Conservation (phyloP, 2,329 filamentous ascomycete genomes). For the Hypoxylon sp. region DNA sequence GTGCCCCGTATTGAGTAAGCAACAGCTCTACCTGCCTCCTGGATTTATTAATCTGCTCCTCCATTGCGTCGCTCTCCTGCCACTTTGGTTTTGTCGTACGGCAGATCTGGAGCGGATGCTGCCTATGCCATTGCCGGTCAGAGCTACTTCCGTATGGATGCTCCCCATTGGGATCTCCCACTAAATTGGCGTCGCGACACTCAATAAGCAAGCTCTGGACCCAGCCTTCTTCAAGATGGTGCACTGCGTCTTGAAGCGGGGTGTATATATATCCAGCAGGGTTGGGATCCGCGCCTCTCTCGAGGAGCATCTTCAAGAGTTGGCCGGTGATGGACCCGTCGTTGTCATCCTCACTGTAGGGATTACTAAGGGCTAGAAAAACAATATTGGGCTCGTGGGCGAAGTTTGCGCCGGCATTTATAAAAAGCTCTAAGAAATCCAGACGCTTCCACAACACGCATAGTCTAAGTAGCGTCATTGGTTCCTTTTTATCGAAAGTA, state of each 20-base stretch:
- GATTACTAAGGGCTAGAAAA: constrained; percentile 33
- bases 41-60: constrained; percentile 24
- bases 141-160: constrained; percentile 28
- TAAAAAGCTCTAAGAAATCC: constrained; percentile 41
- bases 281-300: constrained; percentile 43
- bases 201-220: constrained; percentile 43
- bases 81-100: constrained; percentile 12
- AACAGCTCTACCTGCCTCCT: constrained; percentile 29
- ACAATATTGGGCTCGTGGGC: constrained; percentile 38
- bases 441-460: constrained; percentile 35
- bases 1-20: constrained; percentile 39
- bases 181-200: constrained; percentile 34
- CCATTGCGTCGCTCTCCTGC: constrained; percentile 8
- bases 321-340: constrained; percentile 36
- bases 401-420: constrained; percentile 38
- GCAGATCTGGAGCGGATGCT: constrained; percentile 42
- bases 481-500: constrained; percentile 8
- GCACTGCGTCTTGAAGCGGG: constrained; percentile 44
- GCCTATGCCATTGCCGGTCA: constrained; percentile 18
- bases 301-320: constrained; percentile 43
- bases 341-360: constrained; percentile 12
- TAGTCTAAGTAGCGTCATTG: constrained; percentile 34
- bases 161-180: constrained; percentile 33
- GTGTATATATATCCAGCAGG: constrained; percentile 40
- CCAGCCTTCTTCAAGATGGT: constrained; percentile 42